phyloP scores from a whole-genome alignment of 2,329 filamentous ascomycete genomes.

The Hymenoscyphus linearis region DNA sequence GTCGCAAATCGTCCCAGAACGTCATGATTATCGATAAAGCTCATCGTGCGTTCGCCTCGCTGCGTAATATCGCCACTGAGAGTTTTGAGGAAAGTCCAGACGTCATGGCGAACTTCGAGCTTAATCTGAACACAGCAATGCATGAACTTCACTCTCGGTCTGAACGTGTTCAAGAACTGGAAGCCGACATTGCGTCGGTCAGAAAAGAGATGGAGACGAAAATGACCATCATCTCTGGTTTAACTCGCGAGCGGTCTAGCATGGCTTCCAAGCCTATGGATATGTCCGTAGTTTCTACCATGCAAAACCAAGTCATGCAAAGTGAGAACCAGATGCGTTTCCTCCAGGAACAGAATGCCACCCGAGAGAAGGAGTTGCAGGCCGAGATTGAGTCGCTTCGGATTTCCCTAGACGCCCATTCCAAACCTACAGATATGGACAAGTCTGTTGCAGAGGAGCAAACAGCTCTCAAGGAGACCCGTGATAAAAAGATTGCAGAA shows the following conservation, averaged over 20 bases:
- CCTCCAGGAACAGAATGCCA: conserved; percentile 67
- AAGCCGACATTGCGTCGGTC: conserved; percentile 73
- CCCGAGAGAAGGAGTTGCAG: conserved; percentile 69
- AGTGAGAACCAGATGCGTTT: conserved; percentile 75
- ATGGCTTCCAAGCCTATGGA: conserved; percentile 81
- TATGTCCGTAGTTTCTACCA: conserved; percentile 79
- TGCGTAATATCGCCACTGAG: conserved; percentile 82
- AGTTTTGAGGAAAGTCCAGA: conserved; percentile 80
- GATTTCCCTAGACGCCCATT: conserved; percentile 17
- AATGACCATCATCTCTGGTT: conserved; percentile 88
- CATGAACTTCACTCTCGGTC: conserved; percentile 83
- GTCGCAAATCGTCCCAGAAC: conserved; percentile 88
- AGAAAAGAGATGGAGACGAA: conserved; percentile 98
- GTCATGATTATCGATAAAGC: conserved; percentile 83
- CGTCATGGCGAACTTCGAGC: conserved; percentile 84
- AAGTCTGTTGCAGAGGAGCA: conserved; percentile 20
- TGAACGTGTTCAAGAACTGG: conserved; percentile 84
- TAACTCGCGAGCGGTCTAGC: conserved; percentile 89
- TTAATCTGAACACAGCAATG: conserved; percentile 87
- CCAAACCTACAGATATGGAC: conserved; percentile 15
- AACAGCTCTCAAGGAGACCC: conserved; percentile 27
- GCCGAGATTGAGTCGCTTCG: conserved; percentile 67
- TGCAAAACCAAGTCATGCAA: conserved; percentile 83
- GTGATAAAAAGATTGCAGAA: conserved; percentile 43
- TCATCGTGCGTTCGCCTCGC: conserved; percentile 81